Conservation (phyloP, 192 early-diverging fungal species). For the Jimgerdemannia flammicorona region DNA sequence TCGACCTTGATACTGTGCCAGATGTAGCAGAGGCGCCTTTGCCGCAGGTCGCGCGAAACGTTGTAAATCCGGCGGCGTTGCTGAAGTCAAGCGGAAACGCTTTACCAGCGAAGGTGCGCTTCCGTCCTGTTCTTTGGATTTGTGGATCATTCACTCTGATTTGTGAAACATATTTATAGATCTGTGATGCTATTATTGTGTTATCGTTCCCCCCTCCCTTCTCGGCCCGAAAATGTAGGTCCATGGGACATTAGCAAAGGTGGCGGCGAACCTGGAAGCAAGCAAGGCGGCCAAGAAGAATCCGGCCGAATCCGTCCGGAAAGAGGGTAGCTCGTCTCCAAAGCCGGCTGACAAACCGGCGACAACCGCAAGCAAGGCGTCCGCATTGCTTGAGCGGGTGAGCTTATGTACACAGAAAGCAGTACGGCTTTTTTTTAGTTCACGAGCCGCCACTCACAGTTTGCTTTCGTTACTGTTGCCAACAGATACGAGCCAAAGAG, state of each 20-base stretch:
- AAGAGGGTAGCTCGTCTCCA: too few species aligned
- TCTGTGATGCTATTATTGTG: background rate
- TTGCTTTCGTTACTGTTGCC: background rate
- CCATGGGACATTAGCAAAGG: background rate
- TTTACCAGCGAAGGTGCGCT: background rate
- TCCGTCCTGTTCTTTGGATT: background rate
- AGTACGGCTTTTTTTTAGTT: background rate
- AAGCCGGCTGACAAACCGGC: too few species aligned
- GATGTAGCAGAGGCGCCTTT: constrained; percentile 6
- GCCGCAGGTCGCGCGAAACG: constrained; percentile 1
- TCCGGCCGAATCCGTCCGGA: too few species aligned
- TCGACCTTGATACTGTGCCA: constrained; percentile 8
- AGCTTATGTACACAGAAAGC: background rate
- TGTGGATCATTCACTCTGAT: too few species aligned
- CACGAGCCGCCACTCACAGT: background rate
- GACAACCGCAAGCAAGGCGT: background rate
- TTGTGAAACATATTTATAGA: background rate
- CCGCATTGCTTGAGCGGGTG: background rate
- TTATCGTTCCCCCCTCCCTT: background rate
- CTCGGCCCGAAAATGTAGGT: background rate
- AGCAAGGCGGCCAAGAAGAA: background rate
- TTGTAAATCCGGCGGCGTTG: constrained; percentile 10
- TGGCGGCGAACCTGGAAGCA: background rate
- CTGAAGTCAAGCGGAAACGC: background rate
- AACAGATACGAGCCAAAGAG: constrained; percentile 11